These are phyloP conservation scores for Spizellomyces punctatus DNA, from an alignment of 192 early-diverging fungal species.

Conservation along the genomic window DNA sequence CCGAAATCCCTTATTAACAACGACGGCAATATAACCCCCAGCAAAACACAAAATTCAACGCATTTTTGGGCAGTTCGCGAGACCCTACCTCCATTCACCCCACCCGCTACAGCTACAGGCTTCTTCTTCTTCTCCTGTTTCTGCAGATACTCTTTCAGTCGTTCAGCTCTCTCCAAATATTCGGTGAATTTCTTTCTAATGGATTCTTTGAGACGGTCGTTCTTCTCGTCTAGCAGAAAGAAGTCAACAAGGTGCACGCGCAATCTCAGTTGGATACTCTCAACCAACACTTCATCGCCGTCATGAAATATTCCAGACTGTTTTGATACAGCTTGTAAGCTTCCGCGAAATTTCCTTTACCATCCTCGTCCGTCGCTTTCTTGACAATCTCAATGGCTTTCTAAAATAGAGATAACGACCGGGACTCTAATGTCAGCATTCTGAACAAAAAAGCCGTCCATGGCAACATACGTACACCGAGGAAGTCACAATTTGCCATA, in stretches of 20 bases:
- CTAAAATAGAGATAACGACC: constrained; percentile 8
- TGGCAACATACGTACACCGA: background rate
- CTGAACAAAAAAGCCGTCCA: background rate
- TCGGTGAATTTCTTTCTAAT: constrained; percentile 90
- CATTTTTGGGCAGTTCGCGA: too few species aligned
- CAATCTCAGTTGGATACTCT: too few species aligned
- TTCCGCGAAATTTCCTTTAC: constrained; percentile 83
- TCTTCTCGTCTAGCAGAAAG: constrained; percentile 81
- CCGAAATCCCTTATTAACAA: too few species aligned
- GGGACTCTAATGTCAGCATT: background rate
- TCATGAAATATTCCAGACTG: constrained; percentile 92
- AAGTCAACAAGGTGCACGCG: too few species aligned
- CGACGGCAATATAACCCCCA: too few species aligned
- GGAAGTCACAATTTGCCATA: constrained; percentile 25
- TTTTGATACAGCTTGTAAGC: constrained; percentile 89
- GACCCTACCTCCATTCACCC: constrained; percentile 24
- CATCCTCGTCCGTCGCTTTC: constrained; percentile 91
- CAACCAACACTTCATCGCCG: constrained; percentile 87
- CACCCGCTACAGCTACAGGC: constrained; percentile 61
- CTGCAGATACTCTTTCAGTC: constrained; percentile 83
- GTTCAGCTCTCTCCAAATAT: constrained; percentile 91
- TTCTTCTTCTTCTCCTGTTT: constrained; percentile 77
- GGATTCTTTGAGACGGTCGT: constrained; percentile 79
- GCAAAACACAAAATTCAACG: too few species aligned
- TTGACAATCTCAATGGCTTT: constrained; percentile 94